Evolutionary conservation across 108 stramenopile genomes (phyloP), one percentile per base, ranked within the genome.

Genomic region (Skeletonema menzelii): DNA sequence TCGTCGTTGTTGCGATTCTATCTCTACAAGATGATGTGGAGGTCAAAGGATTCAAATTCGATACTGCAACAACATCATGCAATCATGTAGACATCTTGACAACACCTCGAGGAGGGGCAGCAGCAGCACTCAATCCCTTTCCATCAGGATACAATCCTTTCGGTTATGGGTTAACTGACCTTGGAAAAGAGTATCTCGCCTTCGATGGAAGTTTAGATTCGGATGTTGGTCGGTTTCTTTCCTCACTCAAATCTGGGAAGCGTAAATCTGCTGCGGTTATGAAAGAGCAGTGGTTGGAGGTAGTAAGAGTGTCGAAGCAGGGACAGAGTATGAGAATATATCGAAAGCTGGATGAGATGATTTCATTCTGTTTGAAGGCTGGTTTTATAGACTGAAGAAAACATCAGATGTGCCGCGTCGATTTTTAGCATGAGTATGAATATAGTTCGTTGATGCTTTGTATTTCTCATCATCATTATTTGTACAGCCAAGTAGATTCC

Each of bases 271-370:
- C 61, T 27, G 19, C 66, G 11, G 72, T 72, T 2, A 56, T 94
- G 60, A 88, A 90, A 56, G 74, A 65, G 28, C 80, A 91, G 55
- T 94, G 90, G 90, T 27, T 90, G 66, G 93, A 94, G 67, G 81
- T 94, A 46, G 75, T 91, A 11, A 67, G 87, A 14, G 88, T 86
- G 8, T 86, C 85, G 37, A 88, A 91, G 47, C 64, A 72, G 71
- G 87, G 87, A 32, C 90, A 94, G 76, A 72, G 79, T 49, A 91
- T 94, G 92, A 63, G 92, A 63, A 87, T 94, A 26, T 91, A 91
- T 79, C 69, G 84, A 24, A 71, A 17, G 5, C 66, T 91, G 0
- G 76, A 90, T 22, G 87, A 90, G 1, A 64, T 94, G 53, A 78
- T 91, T 69, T 63, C 79, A 10, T 91, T 94, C 75, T 91, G 90